Evolutionary conservation across 768 basidiomycete species (phyloP), one percentile per base, ranked within the genome.

Genomic region (Lactarius pseudohatsudake): DNA sequence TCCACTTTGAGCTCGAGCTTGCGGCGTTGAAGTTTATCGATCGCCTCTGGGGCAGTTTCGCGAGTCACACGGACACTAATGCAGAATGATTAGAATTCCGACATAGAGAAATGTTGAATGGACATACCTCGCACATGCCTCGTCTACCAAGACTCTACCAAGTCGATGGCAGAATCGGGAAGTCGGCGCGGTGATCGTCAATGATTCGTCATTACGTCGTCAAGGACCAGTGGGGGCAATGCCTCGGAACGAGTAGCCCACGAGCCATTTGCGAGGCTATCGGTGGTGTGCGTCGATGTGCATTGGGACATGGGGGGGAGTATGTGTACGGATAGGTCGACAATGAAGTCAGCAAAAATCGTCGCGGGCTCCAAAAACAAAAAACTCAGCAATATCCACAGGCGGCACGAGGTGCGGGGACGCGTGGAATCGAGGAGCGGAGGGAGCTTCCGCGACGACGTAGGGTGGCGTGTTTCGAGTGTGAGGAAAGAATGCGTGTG

Each of bases 1-100:
- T 97, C 96, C 22, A 98, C 88, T 73, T 98, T 91, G 34, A 98
- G 83, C 74, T 96, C 92, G 38, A 98, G 84, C 76, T 92, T 94
- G 60, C 83, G 84, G 22, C 95, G 87, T 74, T 96, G 92, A 20
- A 98, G 82, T 70, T 89, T 88, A 78, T 98, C 96, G 72, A 98
- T 91, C 4, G 84, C 90, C 77, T 98, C 96, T 0, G 96, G 96
- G 66, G 91, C 86, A 0, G 95, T 98, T 79, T 99, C 96, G 53
- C 94, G 88, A 32, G 92, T 92, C 30, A 98, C 94, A 65, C 95
- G 91, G 34, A 90, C 89, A 72, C 89, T 91, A 62, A n/a, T 69
- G 58, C 22, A 18, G 43, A 56, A 4, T 69, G 57, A 74, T 47
- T 68, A 63, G 28, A 63, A 62, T 20, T 26, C 38, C 5, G 5